Evolutionary conservation across 208 protist genomes (phyloP).

Genomic region (Crithidia sp.): DNA sequence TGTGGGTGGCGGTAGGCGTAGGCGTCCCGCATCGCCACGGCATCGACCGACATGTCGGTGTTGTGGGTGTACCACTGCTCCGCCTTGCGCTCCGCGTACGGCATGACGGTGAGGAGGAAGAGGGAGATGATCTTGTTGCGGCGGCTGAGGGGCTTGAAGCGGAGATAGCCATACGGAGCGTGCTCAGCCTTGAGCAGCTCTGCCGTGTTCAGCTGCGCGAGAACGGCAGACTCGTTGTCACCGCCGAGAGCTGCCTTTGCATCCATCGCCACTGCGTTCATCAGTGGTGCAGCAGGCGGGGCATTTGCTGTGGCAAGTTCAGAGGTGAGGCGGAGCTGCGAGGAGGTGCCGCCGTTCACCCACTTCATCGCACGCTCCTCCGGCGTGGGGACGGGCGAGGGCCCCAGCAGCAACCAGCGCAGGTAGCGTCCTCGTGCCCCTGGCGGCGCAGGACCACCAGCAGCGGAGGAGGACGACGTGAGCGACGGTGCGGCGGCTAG

Average conservation of each 20-base stretch:
- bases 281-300: neutral
- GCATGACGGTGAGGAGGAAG: constrained; percentile 63
- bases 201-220: constrained; percentile 28
- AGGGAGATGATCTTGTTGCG: constrained; percentile 54
- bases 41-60: constrained; percentile 54
- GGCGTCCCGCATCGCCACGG: constrained; percentile 48
- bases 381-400: constrained; percentile 45
- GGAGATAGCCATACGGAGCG: constrained; percentile 72
- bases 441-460: neutral
- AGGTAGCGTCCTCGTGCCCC: constrained; percentile 30
- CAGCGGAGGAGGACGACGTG: constrained; percentile 11
- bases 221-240: constrained; percentile 7
- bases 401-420: constrained; percentile 59
- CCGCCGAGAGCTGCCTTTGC: constrained; percentile 1
- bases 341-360: constrained; percentile 29
- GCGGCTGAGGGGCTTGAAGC: constrained; percentile 49
- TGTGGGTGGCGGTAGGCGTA: constrained; percentile 49
- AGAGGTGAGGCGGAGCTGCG: constrained; percentile 24
- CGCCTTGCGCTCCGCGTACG: constrained; percentile 58
- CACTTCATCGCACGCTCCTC: constrained; percentile 60
- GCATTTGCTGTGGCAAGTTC: neutral
- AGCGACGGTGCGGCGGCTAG: constrained; percentile 19
- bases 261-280: constrained; percentile 12
- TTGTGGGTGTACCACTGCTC: constrained; percentile 52
- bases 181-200: constrained; percentile 53